Percentiles rank a stretch among this genome's conserved stretches.
phyloP scores from a whole-genome alignment of 352 stramenopile genomes.

The Phytophthora citrophthora region DNA sequence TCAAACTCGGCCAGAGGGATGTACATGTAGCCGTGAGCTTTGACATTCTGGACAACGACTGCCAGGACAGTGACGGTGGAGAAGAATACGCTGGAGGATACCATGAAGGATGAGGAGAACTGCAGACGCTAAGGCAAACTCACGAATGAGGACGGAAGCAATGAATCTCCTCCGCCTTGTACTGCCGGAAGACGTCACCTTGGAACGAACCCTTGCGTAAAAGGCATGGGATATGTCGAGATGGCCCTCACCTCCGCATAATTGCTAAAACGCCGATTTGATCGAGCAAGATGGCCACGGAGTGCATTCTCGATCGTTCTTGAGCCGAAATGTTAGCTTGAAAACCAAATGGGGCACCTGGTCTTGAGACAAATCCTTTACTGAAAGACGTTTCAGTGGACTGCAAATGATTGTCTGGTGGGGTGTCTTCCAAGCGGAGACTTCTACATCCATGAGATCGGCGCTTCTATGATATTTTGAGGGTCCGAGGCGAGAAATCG shows the following conservation, averaged over 20 bases:
- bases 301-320: constrained; percentile 18
- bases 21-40: constrained; percentile 45
- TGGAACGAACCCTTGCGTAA: constrained; percentile 1
- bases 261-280: constrained; percentile 8
- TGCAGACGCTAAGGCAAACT: constrained; percentile 25
- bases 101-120: constrained; percentile 18
- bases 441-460: constrained; percentile 30
- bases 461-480: constrained; percentile 15
- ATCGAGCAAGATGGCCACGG: constrained; percentile 8
- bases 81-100: constrained; percentile 20
- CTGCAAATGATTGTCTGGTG: background rate
- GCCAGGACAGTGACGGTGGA: constrained; percentile 3
- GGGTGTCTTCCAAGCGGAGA: constrained; percentile 1
- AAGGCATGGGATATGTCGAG: constrained; percentile 33
- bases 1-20: constrained; percentile 39
- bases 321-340: background rate
- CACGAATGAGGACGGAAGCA: constrained; percentile 20
- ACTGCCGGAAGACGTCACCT: background rate
- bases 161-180: background rate
- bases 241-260: constrained; percentile 18
- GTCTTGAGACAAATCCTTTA: constrained; percentile 2
- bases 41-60: constrained; percentile 14
- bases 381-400: background rate
- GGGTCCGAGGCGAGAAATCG: constrained; percentile 4
- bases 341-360: constrained; percentile 20